Base-by-base conservation (phyloP, 192 early-diverging fungal species). In the Podila epigama region DNA sequence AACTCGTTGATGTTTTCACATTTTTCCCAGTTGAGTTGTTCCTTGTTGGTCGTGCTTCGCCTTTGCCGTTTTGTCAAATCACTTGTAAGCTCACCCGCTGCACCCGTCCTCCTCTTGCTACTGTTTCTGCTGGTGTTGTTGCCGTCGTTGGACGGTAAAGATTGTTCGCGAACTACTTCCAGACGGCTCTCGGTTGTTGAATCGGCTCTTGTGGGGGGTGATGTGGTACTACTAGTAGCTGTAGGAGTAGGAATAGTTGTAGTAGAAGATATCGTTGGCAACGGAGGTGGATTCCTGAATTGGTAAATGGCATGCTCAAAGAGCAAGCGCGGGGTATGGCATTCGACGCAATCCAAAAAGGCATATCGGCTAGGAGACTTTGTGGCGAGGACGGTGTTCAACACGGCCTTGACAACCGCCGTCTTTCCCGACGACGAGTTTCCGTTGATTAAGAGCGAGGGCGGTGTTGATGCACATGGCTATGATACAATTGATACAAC, bases 271-370 rank as follows among this genome's bases (percentile, higher is more conserved):
- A 7, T 22, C 25, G 44, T 8, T 22, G 20, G 44, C n/a, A 22
- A 16, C 10, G 89, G 89, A 29, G 62, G 66, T n/a, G 81, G 79
- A 0, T 80, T 88, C 3, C 83, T 66, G 64, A 89, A 85, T 41
- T 92, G 86, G 61, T 92, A 88, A 56, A 95, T 82, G 16, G 86
- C 85, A 27, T 87, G 87, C 51, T 97, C 94, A 79, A 94, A 94
- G 28, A 97, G 66, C 55, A 94, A 79, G 3, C 93, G 85, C 22
- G 90, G 85, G 1, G 92, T 89, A 60, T 88, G 86, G 55, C 92
- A 89, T 71, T 94, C 93, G 8, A 93, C 78, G 66, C 92, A 92
- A 79, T 92, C 90, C 7, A 95, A 65, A 63, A 85, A 90, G 7
- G 87, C 85, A 58, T 72, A 86, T 36, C 75, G 67, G 55, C 63